Base-by-base conservation (phyloP, 129 eudicot genomes). In the Flaveria robusta region DNA sequence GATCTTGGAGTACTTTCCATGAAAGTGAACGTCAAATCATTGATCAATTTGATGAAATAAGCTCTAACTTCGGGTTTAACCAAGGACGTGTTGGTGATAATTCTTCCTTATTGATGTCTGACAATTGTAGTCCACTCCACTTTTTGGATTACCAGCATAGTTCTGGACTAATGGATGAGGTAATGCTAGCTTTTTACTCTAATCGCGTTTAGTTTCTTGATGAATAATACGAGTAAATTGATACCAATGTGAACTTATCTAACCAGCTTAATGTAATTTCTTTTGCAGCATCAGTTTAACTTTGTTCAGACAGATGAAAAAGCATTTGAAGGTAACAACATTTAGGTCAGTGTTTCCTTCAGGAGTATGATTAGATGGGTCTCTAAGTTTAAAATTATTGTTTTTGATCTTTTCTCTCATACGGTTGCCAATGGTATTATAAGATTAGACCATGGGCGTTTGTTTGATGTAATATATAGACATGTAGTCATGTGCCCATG, bases 1-100 rank as follows among this genome's bases (percentile, higher is more conserved):
- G 81, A 79, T 77, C 49, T 70, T 87, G 85, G 87, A 70, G 71
- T 34, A 41, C 63, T 2, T 46, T 77, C 14, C 72, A 70, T 31
- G 69, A 72, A 51, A 72, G 5, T n/a, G 68, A 65, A 31, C 24
- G 2, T 54, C 63, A 52, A 54, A 24, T 66, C 42, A 20, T n/a
- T 0, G 68, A 34, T 71, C 78, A 79, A 71, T 23, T 19, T 1
- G 66, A 72, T 72, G 60, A 52, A 5, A 64, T 41, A 26, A 72
- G 34, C 43, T 74, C 79, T 0, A 75, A 73, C 18, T 65, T 72
- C 1, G 75, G 54, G n/a, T 72, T 22, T 18, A 66, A 73, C 51
- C 68, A 67, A 19, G 83, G 83, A 27, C 55, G 73, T 80, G 75
- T 66, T 73, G 83, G 70, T 66, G 70, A 73, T 66, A 66, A 54